A percentile compares a stretch with the other conserved stretches of the same genome.
Conservation (phyloP, 1,139 yeast genomes). For the Diutina neorugosa region DNA sequence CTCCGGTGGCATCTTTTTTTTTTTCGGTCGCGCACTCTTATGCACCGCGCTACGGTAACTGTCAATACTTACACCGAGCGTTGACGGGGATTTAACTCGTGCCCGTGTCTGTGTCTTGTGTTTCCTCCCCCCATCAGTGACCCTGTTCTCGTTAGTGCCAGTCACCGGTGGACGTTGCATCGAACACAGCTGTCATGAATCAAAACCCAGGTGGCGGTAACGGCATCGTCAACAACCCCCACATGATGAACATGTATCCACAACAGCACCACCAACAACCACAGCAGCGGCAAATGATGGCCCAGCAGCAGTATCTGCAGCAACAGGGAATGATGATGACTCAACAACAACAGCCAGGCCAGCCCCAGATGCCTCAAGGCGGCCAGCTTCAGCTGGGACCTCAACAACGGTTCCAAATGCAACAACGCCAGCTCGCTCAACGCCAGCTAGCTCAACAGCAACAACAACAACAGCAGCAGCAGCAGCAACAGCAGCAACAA, state of each 20-base stretch:
- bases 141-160: too few relatives aligned
- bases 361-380: conserved; percentile 16
- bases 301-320: conserved; percentile 7
- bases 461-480: conserved; percentile 1
- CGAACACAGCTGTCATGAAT: not conserved
- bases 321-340: conserved; percentile 6
- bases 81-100: not conserved
- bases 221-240: conserved; percentile 4
- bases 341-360: conserved; percentile 4
- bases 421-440: not conserved
- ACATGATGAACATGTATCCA: not conserved
- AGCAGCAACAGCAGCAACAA: not conserved
- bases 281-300: conserved; percentile 7
- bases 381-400: conserved; percentile 4
- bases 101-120: too few relatives aligned
- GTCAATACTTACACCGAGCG: not conserved
- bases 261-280: conserved; percentile 8
- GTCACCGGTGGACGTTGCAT: not conserved
- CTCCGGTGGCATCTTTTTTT: too few relatives aligned
- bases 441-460: not conserved
- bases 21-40: not conserved
- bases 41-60: not conserved
- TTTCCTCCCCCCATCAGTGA: too few relatives aligned
- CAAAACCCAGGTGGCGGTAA: conserved; percentile 2
- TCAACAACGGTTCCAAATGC: not conserved